Percentiles rank a stretch among this genome's conserved stretches.
Evolutionary conservation across 768 basidiomycete species (phyloP).

Genomic region (Imleria badia): DNA sequence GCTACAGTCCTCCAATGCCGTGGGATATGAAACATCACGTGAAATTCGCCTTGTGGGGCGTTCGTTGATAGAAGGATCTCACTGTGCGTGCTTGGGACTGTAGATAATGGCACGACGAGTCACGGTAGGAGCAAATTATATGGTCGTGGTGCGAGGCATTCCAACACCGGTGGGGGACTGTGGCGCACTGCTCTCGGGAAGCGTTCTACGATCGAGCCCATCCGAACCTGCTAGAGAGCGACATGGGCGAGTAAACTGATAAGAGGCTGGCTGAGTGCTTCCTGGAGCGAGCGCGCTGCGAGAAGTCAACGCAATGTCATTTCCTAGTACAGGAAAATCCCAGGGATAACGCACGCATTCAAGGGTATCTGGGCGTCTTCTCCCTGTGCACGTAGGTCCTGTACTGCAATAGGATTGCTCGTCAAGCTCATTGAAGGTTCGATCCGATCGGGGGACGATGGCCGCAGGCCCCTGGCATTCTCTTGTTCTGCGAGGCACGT

Average conservation of each 20-base stretch:
- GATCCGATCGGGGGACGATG: conserved; percentile 1
- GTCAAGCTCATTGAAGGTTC: background rate
- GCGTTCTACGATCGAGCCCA: background rate
- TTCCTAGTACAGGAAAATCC: background rate
- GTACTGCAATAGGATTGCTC: background rate
- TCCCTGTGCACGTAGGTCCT: background rate
- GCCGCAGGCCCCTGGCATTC: background rate
- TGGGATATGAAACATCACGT: conserved; percentile 8
- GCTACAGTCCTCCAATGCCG: conserved; percentile 10
- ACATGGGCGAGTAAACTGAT: conserved; percentile 11
- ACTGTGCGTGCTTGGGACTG: conserved; percentile 30
- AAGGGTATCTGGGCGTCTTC: background rate
- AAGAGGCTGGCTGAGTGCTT: background rate
- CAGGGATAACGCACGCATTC: conserved; percentile 9
- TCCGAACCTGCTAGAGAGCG: conserved; percentile 9
- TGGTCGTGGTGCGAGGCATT: conserved; percentile 45
- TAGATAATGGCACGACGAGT: conserved; percentile 23
- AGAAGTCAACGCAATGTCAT: conserved; percentile 15
- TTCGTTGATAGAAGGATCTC: conserved; percentile 5
- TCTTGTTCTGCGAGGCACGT: no score
- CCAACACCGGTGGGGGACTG: conserved; percentile 3
- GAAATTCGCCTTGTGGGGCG: conserved; percentile 3
- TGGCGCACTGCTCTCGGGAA: background rate
- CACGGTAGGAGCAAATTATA: conserved; percentile 51
- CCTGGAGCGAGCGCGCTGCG: conserved; percentile 37